Evolutionary conservation across 495 filamentous ascomycete genomes (phyloP), one percentile per base, ranked within the genome.

Genomic region (Lasiosphaeria hispida): DNA sequence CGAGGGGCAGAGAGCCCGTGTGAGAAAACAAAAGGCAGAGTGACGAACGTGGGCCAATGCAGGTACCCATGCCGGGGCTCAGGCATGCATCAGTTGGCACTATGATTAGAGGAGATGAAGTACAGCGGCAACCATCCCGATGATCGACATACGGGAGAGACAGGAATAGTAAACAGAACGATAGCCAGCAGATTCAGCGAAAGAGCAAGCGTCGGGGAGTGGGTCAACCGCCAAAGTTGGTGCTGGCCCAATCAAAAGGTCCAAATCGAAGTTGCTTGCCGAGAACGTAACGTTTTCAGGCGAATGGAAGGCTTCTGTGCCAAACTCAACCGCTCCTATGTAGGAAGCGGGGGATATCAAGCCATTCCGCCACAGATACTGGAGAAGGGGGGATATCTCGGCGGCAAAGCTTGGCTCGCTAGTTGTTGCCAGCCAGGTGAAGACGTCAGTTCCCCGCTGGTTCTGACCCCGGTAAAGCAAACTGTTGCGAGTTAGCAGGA

Each of bases 251-350:
- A 53, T 50, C 18, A 60, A 33, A n/a, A 69, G 40, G 7, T 48
- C 15, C 38, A 64, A 51, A 11, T 33, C 51, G 33, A 67, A 70
- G 19, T 53, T 53, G 7, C 59, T 43, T 1, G 66, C 61, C 23
- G 63, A 61, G 49, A 70, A 70, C 8, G 65, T 70, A 48, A 70
- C 68, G 35, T 61, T 67, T 36, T 48, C 57, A 0, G 35, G 49
- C n/a, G 68, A 66, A 38, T 63, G 61, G 43, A 58, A 69, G 4
- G 61, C 63, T 34, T 70, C 68, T 19, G 61, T 58, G 7, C 68
- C 68, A 56, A 70, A 70, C 6, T 44, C 53, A 15, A 70, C 59
- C 8, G 63, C 23, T 18, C 68, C 68, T 4, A 70, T n/a, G 11
- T 66, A 15, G 9, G 65, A 60, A 18, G 34, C 49, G 2, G 54